Conservation (phyloP, 2,329 filamentous ascomycete genomes). For the Aspergillus neoniger region DNA sequence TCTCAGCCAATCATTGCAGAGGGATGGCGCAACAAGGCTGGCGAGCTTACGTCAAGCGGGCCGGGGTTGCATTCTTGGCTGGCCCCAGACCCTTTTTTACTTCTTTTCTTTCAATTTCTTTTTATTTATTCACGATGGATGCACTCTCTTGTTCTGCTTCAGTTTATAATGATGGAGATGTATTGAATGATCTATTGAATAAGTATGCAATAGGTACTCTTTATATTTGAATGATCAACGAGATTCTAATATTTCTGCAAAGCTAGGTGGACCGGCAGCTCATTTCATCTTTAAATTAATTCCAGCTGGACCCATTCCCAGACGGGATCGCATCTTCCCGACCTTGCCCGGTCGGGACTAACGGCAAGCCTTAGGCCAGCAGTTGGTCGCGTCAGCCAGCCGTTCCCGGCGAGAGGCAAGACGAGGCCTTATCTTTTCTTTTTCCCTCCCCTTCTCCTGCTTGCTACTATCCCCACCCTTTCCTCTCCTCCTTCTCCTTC, state of each 20-base stretch:
- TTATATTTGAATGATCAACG: too few relatives aligned
- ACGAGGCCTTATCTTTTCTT: conserved; percentile 20
- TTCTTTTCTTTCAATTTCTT: neutral
- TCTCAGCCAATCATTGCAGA: conserved; percentile 16
- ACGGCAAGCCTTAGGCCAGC: conserved; percentile 11
- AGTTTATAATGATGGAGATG: too few relatives aligned
- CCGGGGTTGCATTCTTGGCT: conserved; percentile 13
- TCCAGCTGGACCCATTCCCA: neutral
- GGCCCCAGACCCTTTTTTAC: conserved; percentile 4
- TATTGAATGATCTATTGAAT: too few relatives aligned
- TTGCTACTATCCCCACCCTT: conserved; percentile 5
- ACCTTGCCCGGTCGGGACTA: conserved; percentile 11
- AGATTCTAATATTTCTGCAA: too few relatives aligned
- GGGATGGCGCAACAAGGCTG: conserved; percentile 6
- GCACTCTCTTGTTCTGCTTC: too few relatives aligned
- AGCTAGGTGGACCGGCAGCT: too few relatives aligned
- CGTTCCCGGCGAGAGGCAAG: conserved; percentile 12
- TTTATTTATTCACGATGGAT: neutral
- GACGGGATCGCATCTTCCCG: neutral
- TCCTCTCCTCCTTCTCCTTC: conserved; percentile 5
- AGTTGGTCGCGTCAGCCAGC: conserved; percentile 19
- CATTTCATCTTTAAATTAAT: neutral
- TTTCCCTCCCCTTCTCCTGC: conserved; percentile 5
- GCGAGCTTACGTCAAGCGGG: conserved; percentile 25
- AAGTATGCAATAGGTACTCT: too few relatives aligned